Conservation (phyloP, 164 flowering plant genomes). For the Vitis rupestris region DNA sequence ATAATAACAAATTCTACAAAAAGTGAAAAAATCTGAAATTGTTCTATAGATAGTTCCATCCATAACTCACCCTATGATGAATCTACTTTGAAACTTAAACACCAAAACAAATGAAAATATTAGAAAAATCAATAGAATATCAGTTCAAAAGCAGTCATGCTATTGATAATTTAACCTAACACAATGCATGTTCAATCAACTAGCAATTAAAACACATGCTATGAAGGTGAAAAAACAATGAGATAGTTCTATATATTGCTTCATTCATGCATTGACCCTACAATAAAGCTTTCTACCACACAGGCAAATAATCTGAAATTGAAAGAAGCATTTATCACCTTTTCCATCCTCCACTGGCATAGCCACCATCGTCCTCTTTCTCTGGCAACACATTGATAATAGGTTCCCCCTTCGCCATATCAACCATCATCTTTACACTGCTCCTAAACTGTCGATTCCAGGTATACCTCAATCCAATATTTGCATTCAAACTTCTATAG, state of each 20-base stretch:
- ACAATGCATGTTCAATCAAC: neutral
- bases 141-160: too few species aligned
- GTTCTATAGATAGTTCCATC: too few species aligned
- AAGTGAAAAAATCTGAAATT: too few species aligned
- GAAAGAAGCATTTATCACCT: constrained; percentile 36
- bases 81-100: too few species aligned
- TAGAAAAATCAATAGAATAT: too few species aligned
- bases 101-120: too few species aligned
- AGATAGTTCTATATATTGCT: too few species aligned
- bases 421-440: constrained; percentile 67
- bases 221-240: neutral
- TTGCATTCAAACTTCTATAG: constrained; percentile 29
- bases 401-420: constrained; percentile 36
- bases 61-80: too few species aligned
- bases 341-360: constrained; percentile 76
- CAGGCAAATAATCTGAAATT: neutral
- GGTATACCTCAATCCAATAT: constrained; percentile 13
- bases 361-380: constrained; percentile 66
- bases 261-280: too few species aligned
- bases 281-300: too few species aligned
- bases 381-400: constrained; percentile 36
- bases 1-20: too few species aligned
- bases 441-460: constrained; percentile 25
- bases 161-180: neutral
- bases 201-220: neutral